These are phyloP conservation scores for Aspergillus ustus DNA, from an alignment of 2,329 filamentous ascomycete genomes.

Conservation along the genomic window DNA sequence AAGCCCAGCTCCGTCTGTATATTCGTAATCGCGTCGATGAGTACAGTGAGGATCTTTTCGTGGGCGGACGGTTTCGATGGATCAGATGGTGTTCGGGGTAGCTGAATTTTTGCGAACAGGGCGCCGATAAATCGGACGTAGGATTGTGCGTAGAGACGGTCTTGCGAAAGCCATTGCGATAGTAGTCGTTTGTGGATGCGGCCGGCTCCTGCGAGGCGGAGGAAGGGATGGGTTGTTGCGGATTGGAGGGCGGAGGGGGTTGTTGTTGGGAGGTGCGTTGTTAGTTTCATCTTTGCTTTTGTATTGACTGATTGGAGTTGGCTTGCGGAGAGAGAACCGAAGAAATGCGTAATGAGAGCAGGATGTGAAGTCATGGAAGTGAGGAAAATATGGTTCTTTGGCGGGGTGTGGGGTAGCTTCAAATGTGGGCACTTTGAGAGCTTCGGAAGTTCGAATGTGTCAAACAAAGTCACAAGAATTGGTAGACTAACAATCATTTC, in stretches of 20 bases:
- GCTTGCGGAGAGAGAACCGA: neutral
- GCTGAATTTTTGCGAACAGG: constrained; percentile 65
- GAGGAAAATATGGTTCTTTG: neutral
- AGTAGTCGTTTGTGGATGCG: constrained; percentile 61
- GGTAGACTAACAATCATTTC: neutral
- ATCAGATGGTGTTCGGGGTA: constrained; percentile 45
- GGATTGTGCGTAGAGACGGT: constrained; percentile 71
- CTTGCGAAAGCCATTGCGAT: constrained; percentile 72
- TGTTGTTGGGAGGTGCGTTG: constrained; percentile 59
- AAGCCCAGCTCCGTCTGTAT: constrained; percentile 70
- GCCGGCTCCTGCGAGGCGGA: constrained; percentile 67
- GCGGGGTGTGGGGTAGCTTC: constrained; percentile 9
- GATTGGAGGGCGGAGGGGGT: constrained; percentile 53
- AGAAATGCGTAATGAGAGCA: neutral
- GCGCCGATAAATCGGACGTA: constrained; percentile 70
- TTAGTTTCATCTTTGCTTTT: constrained; percentile 50
- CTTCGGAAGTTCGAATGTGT: neutral
- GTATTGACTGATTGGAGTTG: neutral
- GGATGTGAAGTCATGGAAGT: neutral
- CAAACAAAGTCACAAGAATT: neutral
- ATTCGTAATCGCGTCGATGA: constrained; percentile 68
- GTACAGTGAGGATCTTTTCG: constrained; percentile 64
- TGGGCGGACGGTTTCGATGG: constrained; percentile 40
- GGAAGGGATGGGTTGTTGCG: constrained; percentile 70
- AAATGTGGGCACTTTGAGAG: neutral